Conservation (phyloP, 805 yeast species). For the Candida railenensis region DNA sequence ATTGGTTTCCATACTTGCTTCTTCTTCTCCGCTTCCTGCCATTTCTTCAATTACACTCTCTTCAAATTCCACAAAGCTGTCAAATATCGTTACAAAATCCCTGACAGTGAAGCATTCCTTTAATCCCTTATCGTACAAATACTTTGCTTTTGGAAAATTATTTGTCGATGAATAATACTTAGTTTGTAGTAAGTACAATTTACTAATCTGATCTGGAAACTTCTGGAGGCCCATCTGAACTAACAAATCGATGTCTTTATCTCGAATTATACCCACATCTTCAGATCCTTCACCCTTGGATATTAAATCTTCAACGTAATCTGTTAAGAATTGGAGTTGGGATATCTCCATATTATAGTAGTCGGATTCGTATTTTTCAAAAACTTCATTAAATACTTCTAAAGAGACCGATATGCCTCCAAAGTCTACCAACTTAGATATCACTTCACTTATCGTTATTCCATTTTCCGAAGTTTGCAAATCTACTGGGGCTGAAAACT, state of each 20-base stretch:
- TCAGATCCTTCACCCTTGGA: neutral
- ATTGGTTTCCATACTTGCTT: constrained; percentile 3
- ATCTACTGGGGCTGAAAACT: constrained; percentile 20
- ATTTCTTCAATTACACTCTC: constrained; percentile 33
- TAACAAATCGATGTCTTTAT: constrained; percentile 3
- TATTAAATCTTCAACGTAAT: neutral
- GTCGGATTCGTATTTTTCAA: constrained; percentile 24
- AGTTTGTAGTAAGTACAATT: constrained; percentile 48
- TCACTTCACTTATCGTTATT: constrained; percentile 24
- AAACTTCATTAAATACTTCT: constrained; percentile 31
- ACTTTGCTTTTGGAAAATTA: constrained; percentile 20
- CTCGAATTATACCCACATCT: constrained; percentile 13
- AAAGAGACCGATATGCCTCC: constrained; percentile 16
- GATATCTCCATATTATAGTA: neutral
- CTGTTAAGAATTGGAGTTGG: neutral
- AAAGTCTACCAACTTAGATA: constrained; percentile 31
- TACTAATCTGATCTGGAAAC: constrained; percentile 62
- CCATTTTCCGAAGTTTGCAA: constrained; percentile 7
- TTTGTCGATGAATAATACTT: constrained; percentile 43
- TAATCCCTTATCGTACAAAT: constrained; percentile 50
- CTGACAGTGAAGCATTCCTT: constrained; percentile 45
- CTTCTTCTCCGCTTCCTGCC: constrained; percentile 11
- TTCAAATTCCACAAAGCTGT: constrained; percentile 58
- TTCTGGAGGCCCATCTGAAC: constrained; percentile 13
- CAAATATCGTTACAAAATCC: constrained; percentile 66